Evolutionary conservation across 1,139 yeast species (phyloP), one percentile per base, ranked within the genome.

Genomic region (Hemisphaericaspora subhashii): DNA sequence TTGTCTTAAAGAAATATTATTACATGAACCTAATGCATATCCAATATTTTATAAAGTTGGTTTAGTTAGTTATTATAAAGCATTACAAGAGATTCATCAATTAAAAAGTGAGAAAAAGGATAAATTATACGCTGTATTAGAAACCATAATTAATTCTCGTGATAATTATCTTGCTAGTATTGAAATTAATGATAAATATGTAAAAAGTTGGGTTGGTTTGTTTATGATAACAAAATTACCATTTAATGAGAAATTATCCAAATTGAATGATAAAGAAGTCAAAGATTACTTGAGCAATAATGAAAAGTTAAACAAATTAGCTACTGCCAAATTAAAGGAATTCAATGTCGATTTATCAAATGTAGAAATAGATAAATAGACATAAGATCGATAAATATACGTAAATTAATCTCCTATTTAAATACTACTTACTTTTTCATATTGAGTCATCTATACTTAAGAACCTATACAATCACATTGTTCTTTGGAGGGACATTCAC

Each of bases 201-300:
- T 77, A 13, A 74, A 86, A 46, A 85, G 87, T 16, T 89, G 96
- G 96, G 64, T 81, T 40, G 95, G 95, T 0, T 66, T 88, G 3
- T 71, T 69, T 36, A 58, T 73, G 3, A 61, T 78, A 9, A 32
- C 54, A n/a, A 50, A 50, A 12, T 45, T 53, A 25, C 48, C 47
- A 8, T 52, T 65, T 37, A 50, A 52, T 40, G 51, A 53, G 4
- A 60, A 56, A 34, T 48, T 64, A 31, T n/a, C 23, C 1, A 43
- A 43, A 14, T 51, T 53, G 35, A 45, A 52, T 16, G 40, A 42
- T 33, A 54, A 55, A 37, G 62, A 57, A 22, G 60, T 61, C 13
- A 47, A 45, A 20, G 46, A 46, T 15, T 67, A 48, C 39, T 49
- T 63, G 36, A 42, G 45, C 11, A 55, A 58, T 16, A 55, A 48